These are phyloP conservation scores for Rhizopogon vesiculosus DNA, from an alignment of 768 basidiomycete genomes.

Conservation along the genomic window DNA sequence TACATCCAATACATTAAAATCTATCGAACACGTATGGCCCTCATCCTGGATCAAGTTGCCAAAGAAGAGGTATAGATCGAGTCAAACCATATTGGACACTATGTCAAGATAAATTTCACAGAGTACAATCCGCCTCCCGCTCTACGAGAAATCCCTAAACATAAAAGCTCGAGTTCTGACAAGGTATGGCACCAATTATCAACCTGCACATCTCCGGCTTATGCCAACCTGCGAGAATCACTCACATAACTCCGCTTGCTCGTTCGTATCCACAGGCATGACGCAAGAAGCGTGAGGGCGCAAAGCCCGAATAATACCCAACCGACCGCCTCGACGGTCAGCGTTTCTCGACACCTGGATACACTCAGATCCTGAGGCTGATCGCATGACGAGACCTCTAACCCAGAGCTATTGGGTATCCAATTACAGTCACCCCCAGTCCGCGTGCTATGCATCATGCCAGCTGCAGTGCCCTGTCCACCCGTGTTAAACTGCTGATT, in stretches of 20 bases:
- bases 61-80: too few relatives aligned
- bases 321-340: constrained; percentile 70
- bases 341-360: constrained; percentile 60
- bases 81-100: neutral
- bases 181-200: constrained; percentile 10
- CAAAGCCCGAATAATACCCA: constrained; percentile 74
- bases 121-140: neutral
- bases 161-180: constrained; percentile 30
- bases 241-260: constrained; percentile 35
- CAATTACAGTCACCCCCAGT: constrained; percentile 55
- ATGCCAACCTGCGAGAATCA: constrained; percentile 40
- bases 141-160: constrained; percentile 12
- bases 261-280: constrained; percentile 47
- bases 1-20: too few relatives aligned
- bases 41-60: too few relatives aligned
- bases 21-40: too few relatives aligned
- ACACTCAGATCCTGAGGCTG: constrained; percentile 14
- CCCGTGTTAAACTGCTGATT: neutral
- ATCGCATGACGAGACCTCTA: constrained; percentile 19
- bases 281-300: constrained; percentile 46
- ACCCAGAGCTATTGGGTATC: constrained; percentile 30
- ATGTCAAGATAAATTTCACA: neutral
- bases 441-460: constrained; percentile 62
- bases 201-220: constrained; percentile 19
- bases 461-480: constrained; percentile 59